Base-by-base conservation (phyloP, 2,329 filamentous ascomycete genomes). In the Verticillium nonalfalfae region DNA sequence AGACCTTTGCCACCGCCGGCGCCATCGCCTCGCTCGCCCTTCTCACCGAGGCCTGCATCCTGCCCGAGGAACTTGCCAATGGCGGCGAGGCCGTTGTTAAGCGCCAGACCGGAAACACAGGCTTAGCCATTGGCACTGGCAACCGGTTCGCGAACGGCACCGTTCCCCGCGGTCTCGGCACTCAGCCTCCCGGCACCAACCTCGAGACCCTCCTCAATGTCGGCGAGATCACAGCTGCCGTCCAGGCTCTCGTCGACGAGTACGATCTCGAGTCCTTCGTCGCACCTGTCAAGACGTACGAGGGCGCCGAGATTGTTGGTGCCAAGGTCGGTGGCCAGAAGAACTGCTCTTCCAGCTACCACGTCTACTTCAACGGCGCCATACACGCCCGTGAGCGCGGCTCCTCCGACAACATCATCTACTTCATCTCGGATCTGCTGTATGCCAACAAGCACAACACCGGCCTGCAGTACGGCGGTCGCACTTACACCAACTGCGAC, bases 331-430 rank as follows among this genome's bases (percentile, higher is more conserved):
- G 81, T 26, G 75, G 76, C 31, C 54, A 56, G 4, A 58, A 61
- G 15, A 61, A 64, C 57, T 64, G 64, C 61, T 58, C 57, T 50
- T 68, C 69, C 11, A 74, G 74, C 5, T 80, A 81, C 66, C 76
- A 79, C 55, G 77, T 84, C 33, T 83, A 82, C 68, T 72, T 87
- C 62, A 81, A 81, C 65, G 79, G 78, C 45, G 81, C 76, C 52
- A 79, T 85, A 56, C 84, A 87, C 67, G 82, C 84, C 14, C 81
- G 84, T 33, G 84, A 87, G 72, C 80, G 84, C 13, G 84, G 83
- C 33, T 80, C 79, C 0, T 77, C 83, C 0, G 84, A 87, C 67
- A 76, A 81, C 61, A 73, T 86, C 14, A 70, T 86, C 55, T 85
- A 85, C 74, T 85, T 84, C 72, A 75, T 86, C 38, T 74, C 81